Evolutionary conservation across 371 early-diverging fungal genomes (phyloP).

Genomic region (Mortierella sp.): DNA sequence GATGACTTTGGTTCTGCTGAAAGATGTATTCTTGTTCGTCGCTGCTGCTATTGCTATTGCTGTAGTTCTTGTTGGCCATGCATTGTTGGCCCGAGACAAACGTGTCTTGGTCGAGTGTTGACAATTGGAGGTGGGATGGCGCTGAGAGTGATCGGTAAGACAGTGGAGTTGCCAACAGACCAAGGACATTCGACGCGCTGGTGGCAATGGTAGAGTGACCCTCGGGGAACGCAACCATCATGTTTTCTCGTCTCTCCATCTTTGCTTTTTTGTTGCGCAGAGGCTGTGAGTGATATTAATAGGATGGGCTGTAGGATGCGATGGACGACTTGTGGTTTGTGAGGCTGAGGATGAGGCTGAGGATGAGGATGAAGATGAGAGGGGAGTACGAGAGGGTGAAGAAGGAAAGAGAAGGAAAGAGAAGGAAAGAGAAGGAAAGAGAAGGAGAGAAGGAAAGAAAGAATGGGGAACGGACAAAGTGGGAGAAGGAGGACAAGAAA

Average conservation of each 20-base stretch:
- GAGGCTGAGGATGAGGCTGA: not conserved
- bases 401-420: not conserved
- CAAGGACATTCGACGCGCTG: not conserved
- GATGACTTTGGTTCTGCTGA: conserved; percentile 9
- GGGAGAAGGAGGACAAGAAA: not conserved
- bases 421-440: not conserved
- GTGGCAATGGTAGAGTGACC: not conserved
- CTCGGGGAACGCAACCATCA: not conserved
- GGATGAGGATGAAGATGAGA: not conserved
- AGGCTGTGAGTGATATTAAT: not conserved
- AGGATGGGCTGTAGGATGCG: not conserved
- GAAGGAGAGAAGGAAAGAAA: not conserved
- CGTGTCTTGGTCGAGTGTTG: conserved; percentile 10
- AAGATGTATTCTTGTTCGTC: not conserved
- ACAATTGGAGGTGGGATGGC: conserved; percentile 31
- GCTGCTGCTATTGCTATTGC: conserved; percentile 16
- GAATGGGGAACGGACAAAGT: not conserved
- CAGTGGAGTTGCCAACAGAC: conserved; percentile 17
- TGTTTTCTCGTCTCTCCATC: not conserved
- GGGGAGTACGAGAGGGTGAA: not conserved
- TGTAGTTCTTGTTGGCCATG: conserved; percentile 11
- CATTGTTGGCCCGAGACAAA: conserved; percentile 5
- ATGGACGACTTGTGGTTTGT: not conserved
- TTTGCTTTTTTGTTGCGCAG: not conserved
- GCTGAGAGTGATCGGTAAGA: conserved; percentile 39